phyloP scores from a whole-genome alignment of 2,329 filamentous ascomycete genomes.

The Penicillium frequentans region DNA sequence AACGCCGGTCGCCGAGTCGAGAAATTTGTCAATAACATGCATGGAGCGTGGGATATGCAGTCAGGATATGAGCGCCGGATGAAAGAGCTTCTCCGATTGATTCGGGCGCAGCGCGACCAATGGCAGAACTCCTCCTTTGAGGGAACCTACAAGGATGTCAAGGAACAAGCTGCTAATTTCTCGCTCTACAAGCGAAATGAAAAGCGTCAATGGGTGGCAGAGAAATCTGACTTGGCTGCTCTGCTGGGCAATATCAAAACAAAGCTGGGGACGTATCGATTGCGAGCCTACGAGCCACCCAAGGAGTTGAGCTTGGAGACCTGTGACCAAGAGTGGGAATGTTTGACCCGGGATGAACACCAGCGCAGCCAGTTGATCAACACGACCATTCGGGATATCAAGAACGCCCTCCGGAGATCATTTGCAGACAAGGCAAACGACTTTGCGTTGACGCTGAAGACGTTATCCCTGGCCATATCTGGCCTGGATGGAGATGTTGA shows the following conservation, averaged over 20 bases:
- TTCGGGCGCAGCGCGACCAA: constrained; percentile 68
- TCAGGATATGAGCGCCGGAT: constrained; percentile 91
- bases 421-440: constrained; percentile 99
- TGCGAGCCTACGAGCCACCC: constrained; percentile 89
- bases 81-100: constrained; percentile 73
- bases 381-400: constrained; percentile 98
- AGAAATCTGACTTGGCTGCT: constrained; percentile 93
- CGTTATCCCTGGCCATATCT: constrained; percentile 89
- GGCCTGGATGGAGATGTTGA: constrained; percentile 97
- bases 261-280: constrained; percentile 89
- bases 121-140: constrained; percentile 84
- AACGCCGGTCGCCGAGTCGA: constrained; percentile 95
- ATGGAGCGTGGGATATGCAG: constrained; percentile 99
- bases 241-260: constrained; percentile 98
- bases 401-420: constrained; percentile 85
- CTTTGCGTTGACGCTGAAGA: constrained; percentile 92
- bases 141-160: constrained; percentile 89
- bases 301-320: constrained; percentile 77
- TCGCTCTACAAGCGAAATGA: constrained; percentile 84
- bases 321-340: constrained; percentile 79
- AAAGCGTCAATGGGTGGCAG: constrained; percentile 94
- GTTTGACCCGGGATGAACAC: constrained; percentile 79
- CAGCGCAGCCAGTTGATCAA: constrained; percentile 90
- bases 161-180: constrained; percentile 79
- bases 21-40: constrained; percentile 99